These are phyloP conservation scores for Capsella bursapastoris DNA, from an alignment of 345 rosid genomes.

Conservation along the genomic window DNA sequence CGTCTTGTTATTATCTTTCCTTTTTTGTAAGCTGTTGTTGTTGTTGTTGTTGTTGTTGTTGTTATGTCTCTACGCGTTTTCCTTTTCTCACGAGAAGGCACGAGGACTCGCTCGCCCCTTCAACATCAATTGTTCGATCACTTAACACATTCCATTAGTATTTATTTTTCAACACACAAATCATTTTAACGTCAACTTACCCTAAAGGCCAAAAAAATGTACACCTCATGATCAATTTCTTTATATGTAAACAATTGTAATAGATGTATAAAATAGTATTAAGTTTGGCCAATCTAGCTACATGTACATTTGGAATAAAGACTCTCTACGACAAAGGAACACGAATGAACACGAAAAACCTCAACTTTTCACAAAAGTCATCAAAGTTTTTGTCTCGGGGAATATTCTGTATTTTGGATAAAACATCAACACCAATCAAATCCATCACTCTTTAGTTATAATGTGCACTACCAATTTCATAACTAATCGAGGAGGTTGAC, in stretches of 20 bases:
- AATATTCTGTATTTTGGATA: background rate
- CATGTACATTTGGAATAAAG: background rate
- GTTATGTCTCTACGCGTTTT: background rate
- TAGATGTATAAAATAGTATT: background rate
- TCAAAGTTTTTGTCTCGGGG: background rate
- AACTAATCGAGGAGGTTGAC: background rate
- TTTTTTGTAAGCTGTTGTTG: no score
- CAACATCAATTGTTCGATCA: constrained; percentile 20
- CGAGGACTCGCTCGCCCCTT: background rate
- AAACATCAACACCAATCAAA: background rate
- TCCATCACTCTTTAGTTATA: background rate
- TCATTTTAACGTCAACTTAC: background rate
- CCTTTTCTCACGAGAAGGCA: background rate
- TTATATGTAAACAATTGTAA: no score
- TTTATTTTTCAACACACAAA: background rate
- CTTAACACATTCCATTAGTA: background rate
- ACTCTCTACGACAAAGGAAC: background rate
- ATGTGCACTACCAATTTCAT: background rate
- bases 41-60: no score
- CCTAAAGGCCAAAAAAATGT: background rate
- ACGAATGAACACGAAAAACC: background rate
- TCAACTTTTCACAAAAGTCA: background rate
- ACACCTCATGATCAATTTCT: no score
- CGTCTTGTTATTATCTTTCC: background rate
- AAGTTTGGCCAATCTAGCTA: background rate